Base-by-base conservation (phyloP, 306 rosid species). In the Cicer chorassanicum region DNA sequence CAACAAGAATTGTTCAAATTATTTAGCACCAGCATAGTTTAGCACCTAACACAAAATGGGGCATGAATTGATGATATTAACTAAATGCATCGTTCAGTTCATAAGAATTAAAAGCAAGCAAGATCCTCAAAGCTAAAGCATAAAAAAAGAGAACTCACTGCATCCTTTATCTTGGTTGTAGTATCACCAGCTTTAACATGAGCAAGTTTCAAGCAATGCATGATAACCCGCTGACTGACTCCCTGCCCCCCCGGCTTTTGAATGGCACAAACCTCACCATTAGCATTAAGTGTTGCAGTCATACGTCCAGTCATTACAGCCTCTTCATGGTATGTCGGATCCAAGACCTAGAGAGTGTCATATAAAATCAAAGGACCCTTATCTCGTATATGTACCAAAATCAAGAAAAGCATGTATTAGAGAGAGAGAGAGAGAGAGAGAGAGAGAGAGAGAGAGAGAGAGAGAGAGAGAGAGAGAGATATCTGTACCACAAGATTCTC, bases 201-300 rank as follows among this genome's bases (percentile, higher is more conserved):
- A 65, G 97, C 97, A 73, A 93, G 91, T 80, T 91, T 83, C 86
- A 91, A 83, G 69, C 98, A 93, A 51, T 84, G 94, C 89, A 88
- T 86, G 76, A 91, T 86, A 77, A 89, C 85, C 59, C 81, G 78
- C 45, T 84, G 92, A 79, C 54, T 74, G 29, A 91, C 76, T 77
- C 90, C 94, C 70, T 88, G 90, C 18, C 97, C 97, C 5, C 98
- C 98, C 65, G 96, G 91, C 81, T 93, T 91, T 74, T 89, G 98
- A 88, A 93, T 89, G 24, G 98, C 84, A 82, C 98, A 93, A 78
- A 93, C 82, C 68, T 93, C 98, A 42, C 95, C 91, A 50, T 81
- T 93, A 6, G 91, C 85, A 77, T 93, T 93, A 50, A 93, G 84
- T 29, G 97, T 91, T 4, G 90, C 86, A 42, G 98, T 93, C 98